Percentiles rank a stretch among this genome's conserved stretches.
Conservation (phyloP, 768 basidiomycete genomes). For the Coprinopsis sp. region DNA sequence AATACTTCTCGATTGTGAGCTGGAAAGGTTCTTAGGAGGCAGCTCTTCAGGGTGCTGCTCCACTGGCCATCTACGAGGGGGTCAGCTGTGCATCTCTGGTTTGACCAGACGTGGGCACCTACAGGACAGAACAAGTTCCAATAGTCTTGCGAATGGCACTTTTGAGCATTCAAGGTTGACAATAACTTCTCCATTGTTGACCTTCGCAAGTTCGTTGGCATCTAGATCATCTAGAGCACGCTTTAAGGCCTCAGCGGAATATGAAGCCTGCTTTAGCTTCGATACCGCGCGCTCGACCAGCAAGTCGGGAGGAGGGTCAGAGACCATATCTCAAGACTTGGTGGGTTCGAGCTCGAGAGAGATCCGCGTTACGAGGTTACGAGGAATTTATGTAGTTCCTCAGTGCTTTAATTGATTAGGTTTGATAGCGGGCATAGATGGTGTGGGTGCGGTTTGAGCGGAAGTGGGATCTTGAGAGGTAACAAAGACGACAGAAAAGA, state of each 20-base stretch:
- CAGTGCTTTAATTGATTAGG: too few species aligned
- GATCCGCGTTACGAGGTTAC: too few species aligned
- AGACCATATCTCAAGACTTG: conserved; percentile 1
- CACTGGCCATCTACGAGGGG: neutral
- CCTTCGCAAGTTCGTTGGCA: neutral
- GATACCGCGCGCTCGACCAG: neutral
- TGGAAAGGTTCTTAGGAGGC: neutral
- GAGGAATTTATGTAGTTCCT: too few species aligned
- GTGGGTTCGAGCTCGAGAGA: too few species aligned
- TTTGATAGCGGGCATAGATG: too few species aligned
- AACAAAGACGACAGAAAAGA: too few species aligned
- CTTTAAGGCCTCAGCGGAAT: neutral
- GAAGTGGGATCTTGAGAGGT: too few species aligned
- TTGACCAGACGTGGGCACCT: neutral
- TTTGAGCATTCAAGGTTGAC: neutral
- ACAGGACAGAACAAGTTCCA: conserved; percentile 4
- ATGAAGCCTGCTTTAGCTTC: neutral
- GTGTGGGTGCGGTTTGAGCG: too few species aligned
- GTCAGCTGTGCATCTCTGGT: neutral
- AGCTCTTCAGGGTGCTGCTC: neutral
- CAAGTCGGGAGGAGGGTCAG: neutral
- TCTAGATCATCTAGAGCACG: neutral
- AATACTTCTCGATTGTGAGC: neutral
- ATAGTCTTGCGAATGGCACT: neutral
- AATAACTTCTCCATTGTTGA: neutral